These are phyloP conservation scores for Omphalea diandra DNA, from an alignment of 441 rosid species.

Conservation along the genomic window DNA sequence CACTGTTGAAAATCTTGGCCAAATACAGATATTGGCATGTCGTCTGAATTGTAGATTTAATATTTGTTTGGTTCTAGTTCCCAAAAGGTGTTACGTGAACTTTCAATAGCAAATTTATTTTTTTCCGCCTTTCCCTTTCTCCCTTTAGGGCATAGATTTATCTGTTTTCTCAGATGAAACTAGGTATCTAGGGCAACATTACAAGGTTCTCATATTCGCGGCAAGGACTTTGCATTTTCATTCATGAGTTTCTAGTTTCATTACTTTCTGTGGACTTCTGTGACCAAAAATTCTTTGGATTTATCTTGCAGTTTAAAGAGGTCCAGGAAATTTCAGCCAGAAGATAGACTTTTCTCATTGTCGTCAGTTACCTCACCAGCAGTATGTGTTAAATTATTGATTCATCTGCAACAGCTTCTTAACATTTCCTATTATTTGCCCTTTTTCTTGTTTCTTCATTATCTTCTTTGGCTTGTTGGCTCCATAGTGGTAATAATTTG, in stretches of 20 bases:
- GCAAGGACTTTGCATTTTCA: background rate
- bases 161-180: background rate
- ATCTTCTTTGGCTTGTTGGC: background rate
- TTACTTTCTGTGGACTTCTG: conserved; percentile 8
- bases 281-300: conserved; percentile 14
- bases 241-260: conserved; percentile 1
- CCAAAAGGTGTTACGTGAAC: background rate
- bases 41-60: background rate
- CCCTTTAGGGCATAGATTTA: background rate
- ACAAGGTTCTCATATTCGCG: background rate
- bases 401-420: background rate
- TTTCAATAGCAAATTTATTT: background rate
- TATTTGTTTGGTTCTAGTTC: background rate
- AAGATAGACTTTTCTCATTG: conserved; percentile 84
- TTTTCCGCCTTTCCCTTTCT: background rate
- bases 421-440: background rate
- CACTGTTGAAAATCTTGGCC: background rate
- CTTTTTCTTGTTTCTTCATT: background rate
- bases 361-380: conserved; percentile 90
- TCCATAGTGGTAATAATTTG: background rate
- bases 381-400: conserved; percentile 45
- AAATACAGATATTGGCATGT: background rate
- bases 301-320: conserved; percentile 66
- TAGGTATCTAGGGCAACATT: conserved; percentile 6
- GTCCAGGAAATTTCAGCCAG: conserved; percentile 86